Conservation (phyloP, 768 basidiomycete genomes). For the Collybia mongolica region DNA sequence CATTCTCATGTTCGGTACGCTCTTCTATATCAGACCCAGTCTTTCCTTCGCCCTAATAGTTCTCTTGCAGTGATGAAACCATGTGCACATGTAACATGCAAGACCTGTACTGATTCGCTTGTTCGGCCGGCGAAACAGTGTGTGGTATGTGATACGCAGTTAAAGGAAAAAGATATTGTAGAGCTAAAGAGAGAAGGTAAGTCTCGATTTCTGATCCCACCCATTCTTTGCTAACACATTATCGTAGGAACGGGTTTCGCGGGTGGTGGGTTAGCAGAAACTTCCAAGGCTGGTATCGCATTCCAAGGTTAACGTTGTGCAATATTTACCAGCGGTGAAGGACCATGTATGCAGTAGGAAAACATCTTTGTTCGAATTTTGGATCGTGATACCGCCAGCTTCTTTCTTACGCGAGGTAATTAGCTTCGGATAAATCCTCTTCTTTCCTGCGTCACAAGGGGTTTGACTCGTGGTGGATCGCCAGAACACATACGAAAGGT, state of each 20-base stretch:
- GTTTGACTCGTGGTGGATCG: too few relatives aligned
- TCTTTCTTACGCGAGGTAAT: too few relatives aligned
- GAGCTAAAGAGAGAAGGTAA: conserved; percentile 87
- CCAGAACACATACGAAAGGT: too few relatives aligned
- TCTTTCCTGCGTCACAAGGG: too few relatives aligned
- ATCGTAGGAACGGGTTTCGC: conserved; percentile 85
- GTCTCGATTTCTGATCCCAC: conserved; percentile 10
- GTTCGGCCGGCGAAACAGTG: conserved; percentile 80
- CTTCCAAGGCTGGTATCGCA: conserved; percentile 72
- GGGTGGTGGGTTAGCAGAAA: conserved; percentile 92
- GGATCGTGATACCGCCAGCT: too few relatives aligned
- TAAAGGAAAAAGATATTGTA: conserved; percentile 73
- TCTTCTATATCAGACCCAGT: not conserved
- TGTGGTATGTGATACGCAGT: conserved; percentile 73
- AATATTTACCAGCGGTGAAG: not conserved
- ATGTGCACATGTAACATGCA: conserved; percentile 91
- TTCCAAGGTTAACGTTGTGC: conserved; percentile 68
- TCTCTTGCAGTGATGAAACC: conserved; percentile 64
- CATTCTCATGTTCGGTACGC: conserved; percentile 65
- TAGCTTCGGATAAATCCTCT: too few relatives aligned
- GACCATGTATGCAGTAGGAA: too few relatives aligned
- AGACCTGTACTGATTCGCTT: conserved; percentile 87
- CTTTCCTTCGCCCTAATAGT: not conserved
- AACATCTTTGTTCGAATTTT: too few relatives aligned
- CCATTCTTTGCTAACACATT: not conserved